A percentile compares a stretch with the other conserved stretches of the same genome.
Evolutionary conservation across 2,329 filamentous ascomycete species (phyloP).

Genomic region (Fusarium sublunatum): DNA sequence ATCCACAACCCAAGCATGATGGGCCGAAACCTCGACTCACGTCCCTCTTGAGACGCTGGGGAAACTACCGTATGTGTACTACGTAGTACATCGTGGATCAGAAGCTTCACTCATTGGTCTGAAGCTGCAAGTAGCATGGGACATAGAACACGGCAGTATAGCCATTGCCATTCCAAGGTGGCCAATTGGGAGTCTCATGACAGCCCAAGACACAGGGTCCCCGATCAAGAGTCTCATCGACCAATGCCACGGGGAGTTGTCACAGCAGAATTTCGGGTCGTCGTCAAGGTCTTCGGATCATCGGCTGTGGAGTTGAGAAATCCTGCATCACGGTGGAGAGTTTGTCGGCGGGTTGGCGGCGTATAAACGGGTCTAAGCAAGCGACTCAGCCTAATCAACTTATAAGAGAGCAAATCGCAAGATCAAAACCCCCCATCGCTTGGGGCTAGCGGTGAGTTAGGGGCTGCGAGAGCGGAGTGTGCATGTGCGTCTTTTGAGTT

Average conservation of each 20-base stretch:
- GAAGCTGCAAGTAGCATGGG: neutral
- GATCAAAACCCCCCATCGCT: neutral
- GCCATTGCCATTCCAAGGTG: constrained; percentile 23
- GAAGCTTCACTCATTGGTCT: constrained; percentile 28
- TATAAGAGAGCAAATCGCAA: constrained; percentile 36
- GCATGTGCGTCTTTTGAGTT: neutral
- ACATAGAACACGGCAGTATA: neutral
- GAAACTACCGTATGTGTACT: neutral
- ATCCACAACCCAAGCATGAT: constrained; percentile 20
- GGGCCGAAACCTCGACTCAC: constrained; percentile 1
- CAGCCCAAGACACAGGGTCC: constrained; percentile 4
- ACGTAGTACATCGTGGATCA: constrained; percentile 4
- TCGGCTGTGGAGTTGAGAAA: constrained; percentile 42
- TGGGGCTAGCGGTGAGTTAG: constrained; percentile 13
- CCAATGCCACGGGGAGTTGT: constrained; percentile 33
- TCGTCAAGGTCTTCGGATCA: constrained; percentile 45
- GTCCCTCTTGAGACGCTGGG: constrained; percentile 9
- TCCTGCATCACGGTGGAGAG: constrained; percentile 32
- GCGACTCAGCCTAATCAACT: constrained; percentile 19
- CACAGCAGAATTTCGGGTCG: constrained; percentile 39
- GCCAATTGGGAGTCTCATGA: constrained; percentile 28
- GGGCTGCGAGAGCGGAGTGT: constrained; percentile 6
- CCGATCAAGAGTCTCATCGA: constrained; percentile 13
- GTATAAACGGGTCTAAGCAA: constrained; percentile 24
- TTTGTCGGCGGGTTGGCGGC: constrained; percentile 29